Evolutionary conservation across 2,329 filamentous ascomycete genomes (phyloP).

Genomic region (Coniochaeta sp.): DNA sequence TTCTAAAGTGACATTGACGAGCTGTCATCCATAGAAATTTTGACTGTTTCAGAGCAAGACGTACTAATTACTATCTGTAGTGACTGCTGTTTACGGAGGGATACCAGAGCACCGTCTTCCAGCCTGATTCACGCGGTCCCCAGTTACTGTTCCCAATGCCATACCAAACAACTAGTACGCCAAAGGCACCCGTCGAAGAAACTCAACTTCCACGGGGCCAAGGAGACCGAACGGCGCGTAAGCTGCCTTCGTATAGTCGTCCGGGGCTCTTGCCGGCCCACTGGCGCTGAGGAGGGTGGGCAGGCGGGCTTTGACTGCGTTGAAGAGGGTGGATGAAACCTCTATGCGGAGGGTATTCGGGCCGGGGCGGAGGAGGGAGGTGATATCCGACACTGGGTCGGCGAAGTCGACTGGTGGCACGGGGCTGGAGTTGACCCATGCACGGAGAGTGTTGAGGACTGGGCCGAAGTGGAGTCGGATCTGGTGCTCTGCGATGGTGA

Average conservation of each 20-base stretch:
- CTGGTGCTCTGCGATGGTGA: neutral
- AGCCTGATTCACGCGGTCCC: no score
- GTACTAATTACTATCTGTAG: no score
- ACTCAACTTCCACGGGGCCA: constrained; percentile 5
- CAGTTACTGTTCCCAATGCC: no score
- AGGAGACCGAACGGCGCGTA: constrained; percentile 7
- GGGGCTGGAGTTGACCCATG: constrained; percentile 3
- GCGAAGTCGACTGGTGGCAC: constrained; percentile 6
- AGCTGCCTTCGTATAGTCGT: constrained; percentile 3
- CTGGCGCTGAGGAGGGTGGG: constrained; percentile 4
- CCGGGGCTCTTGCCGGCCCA: neutral
- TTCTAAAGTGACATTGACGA: no score
- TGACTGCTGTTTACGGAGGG: no score
- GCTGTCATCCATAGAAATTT: no score
- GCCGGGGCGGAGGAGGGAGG: constrained; percentile 1
- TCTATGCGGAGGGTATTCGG: constrained; percentile 5
- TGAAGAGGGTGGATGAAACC: constrained; percentile 9
- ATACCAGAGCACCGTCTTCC: no score
- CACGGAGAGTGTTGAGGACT: constrained; percentile 6
- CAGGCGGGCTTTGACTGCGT: constrained; percentile 9
- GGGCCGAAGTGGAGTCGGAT: neutral
- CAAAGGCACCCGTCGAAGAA: constrained; percentile 2
- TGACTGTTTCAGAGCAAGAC: no score
- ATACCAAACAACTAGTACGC: no score
- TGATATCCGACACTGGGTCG: constrained; percentile 6